Conservation (phyloP, 371 early-diverging fungal species). For the Mortierella sp. region DNA sequence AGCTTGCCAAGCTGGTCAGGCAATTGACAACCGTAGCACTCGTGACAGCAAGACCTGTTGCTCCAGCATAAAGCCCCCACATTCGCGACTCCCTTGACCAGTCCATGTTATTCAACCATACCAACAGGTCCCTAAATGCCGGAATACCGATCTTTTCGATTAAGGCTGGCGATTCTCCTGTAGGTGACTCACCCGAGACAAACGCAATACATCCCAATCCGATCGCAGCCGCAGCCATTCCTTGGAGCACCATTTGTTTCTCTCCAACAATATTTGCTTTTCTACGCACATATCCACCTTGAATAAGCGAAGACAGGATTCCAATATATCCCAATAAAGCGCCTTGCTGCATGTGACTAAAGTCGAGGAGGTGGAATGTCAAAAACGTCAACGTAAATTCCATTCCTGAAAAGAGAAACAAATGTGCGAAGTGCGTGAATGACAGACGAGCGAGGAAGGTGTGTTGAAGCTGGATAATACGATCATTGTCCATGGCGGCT, state of each 20-base stretch:
- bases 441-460: conserved; percentile 65
- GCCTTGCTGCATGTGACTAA: conserved; percentile 91
- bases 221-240: conserved; percentile 76
- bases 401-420: conserved; percentile 96
- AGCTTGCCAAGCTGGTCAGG: conserved; percentile 82
- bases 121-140: conserved; percentile 2
- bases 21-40: conserved; percentile 95
- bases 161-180: neutral
- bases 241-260: conserved; percentile 78
- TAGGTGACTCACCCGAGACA: conserved; percentile 49
- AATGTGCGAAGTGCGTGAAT: conserved; percentile 82
- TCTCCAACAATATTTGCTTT: conserved; percentile 75
- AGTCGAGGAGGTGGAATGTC: conserved; percentile 90
- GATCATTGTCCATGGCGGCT: conserved; percentile 12
- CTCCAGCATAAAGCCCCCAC: conserved; percentile 62
- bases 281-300: conserved; percentile 94
- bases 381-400: conserved; percentile 97
- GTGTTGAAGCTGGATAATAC: conserved; percentile 47
- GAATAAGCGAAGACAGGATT: conserved; percentile 85
- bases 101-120: conserved; percentile 30
- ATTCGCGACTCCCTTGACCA: conserved; percentile 40
- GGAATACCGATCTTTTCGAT: neutral
- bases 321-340: conserved; percentile 89
- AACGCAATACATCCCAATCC: conserved; percentile 76
- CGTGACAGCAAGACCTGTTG: conserved; percentile 86